Evolutionary conservation across 2,329 filamentous ascomycete genomes (phyloP).

Genomic region (Anthostomella pinea): DNA sequence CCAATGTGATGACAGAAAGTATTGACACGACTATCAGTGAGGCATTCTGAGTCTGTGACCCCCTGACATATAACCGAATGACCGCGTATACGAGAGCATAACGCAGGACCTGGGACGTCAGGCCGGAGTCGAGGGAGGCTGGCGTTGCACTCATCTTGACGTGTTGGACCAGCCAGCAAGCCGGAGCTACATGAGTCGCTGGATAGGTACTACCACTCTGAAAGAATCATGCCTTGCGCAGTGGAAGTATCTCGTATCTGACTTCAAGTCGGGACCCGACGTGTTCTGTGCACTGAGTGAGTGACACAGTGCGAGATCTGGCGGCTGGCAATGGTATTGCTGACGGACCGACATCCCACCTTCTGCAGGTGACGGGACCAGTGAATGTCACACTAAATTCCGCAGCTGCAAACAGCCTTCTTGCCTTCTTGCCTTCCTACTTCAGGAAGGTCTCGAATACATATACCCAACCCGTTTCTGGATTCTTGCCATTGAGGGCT

Average conservation of each 20-base stretch:
- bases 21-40: constrained; percentile 4
- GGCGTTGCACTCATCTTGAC: constrained; percentile 10
- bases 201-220: constrained; percentile 2
- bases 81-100: constrained; percentile 9
- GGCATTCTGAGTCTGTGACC: constrained; percentile 1
- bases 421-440: constrained; percentile 1
- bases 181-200: neutral
- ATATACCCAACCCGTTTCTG: constrained; percentile 10
- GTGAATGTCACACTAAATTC: constrained; percentile 9
- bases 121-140: constrained; percentile 11
- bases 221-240: constrained; percentile 1
- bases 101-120: neutral
- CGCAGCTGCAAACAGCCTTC: neutral
- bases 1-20: constrained; percentile 10
- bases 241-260: too few relatives aligned
- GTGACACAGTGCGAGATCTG: too few relatives aligned
- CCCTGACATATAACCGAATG: constrained; percentile 9
- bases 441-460: constrained; percentile 7
- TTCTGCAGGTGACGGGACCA: too few relatives aligned
- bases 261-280: too few relatives aligned
- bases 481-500: constrained; percentile 28
- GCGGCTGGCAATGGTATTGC: too few relatives aligned
- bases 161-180: neutral
- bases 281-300: too few relatives aligned
- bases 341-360: too few relatives aligned